Percentiles rank a stretch among this genome's conserved stretches.
phyloP scores from a whole-genome alignment of 2,329 filamentous ascomycete species.

The Botrytis pseudocinerea region DNA sequence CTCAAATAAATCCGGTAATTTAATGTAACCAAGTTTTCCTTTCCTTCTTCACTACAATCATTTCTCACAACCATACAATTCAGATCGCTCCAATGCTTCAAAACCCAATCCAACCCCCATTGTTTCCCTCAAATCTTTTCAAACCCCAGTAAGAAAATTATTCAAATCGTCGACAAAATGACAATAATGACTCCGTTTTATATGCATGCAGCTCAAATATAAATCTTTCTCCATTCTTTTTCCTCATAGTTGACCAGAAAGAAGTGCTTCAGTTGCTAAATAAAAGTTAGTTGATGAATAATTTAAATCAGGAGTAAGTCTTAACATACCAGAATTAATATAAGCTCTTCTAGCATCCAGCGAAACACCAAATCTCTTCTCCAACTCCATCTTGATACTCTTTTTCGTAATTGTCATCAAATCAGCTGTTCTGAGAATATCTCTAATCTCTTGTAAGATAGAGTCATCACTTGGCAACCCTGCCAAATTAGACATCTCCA shows the following conservation, averaged over 20 bases:
- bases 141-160: not conserved
- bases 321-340: slow-evolving; percentile 81
- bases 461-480: slow-evolving; percentile 86
- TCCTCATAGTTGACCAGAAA: slow-evolving; percentile 70
- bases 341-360: slow-evolving; percentile 88
- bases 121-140: not conserved
- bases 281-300: slow-evolving; percentile 18
- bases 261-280: slow-evolving; percentile 72
- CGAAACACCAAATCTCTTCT: slow-evolving; percentile 82
- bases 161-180: not conserved
- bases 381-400: slow-evolving; percentile 90
- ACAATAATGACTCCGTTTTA: slow-evolving; percentile 18
- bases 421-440: slow-evolving; percentile 88
- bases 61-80: slow-evolving; percentile 11
- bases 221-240: not conserved
- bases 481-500: slow-evolving; percentile 71
- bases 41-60: not conserved
- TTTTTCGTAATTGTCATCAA: slow-evolving; percentile 99
- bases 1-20: not conserved
- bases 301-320: not conserved
- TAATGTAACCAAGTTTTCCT: slow-evolving; percentile 10
- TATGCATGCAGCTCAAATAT: slow-evolving; percentile 7
- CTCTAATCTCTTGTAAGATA: slow-evolving; percentile 87
- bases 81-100: slow-evolving; percentile 14
- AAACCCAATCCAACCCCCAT: slow-evolving; percentile 8